These are phyloP conservation scores for Aspergillus wentii DNA, from an alignment of 495 filamentous ascomycete genomes.

Conservation along the genomic window DNA sequence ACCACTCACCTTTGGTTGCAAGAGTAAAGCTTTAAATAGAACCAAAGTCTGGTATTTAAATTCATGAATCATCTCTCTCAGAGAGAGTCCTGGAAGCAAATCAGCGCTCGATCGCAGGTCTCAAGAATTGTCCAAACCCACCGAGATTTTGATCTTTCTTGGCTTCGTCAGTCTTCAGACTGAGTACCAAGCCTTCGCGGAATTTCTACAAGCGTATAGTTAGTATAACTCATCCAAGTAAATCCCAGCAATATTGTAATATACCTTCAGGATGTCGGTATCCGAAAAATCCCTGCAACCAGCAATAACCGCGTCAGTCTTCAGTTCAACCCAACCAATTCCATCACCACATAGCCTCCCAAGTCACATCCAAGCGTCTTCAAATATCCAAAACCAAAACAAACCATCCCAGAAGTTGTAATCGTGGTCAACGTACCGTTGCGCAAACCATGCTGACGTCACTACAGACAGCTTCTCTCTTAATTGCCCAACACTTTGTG, in stretches of 20 bases:
- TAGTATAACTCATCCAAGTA: conserved; percentile 8
- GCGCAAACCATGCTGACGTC: conserved; percentile 93
- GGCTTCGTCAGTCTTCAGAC: conserved; percentile 60
- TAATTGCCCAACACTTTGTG: conserved; percentile 71
- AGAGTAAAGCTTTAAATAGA: conserved; percentile 83
- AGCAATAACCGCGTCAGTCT: background rate
- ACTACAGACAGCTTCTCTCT: conserved; percentile 83
- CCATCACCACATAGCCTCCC: background rate
- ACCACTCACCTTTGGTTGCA: conserved; percentile 82
- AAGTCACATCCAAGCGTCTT: no score
- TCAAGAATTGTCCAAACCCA: conserved; percentile 20
- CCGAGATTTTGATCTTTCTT: conserved; percentile 85
- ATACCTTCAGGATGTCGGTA: conserved; percentile 64
- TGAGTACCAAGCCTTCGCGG: conserved; percentile 77
- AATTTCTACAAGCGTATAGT: conserved; percentile 58
- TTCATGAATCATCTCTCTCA: conserved; percentile 87
- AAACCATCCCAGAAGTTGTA: no score
- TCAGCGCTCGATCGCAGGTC: conserved; percentile 6
- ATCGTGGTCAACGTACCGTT: conserved; percentile 84
- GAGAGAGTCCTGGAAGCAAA: conserved; percentile 58
- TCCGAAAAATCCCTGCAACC: conserved; percentile 64
- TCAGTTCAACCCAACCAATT: background rate
- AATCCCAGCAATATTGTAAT: conserved; percentile 12
- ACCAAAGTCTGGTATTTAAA: conserved; percentile 92
- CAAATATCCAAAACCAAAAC: background rate